phyloP scores from a whole-genome alignment of 176 grass and related monocot genomes.

The Sorghum bicolor region Sorghum_bicolor_NCBIv3 NC_012871.2:70237001-70237500 shows the following conservation, averaged over 20 bases:
- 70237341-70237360: neutral
- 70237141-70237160: too few species aligned
- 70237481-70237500: too few species aligned
- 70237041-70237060: too few species aligned
- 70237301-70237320: neutral
- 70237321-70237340: neutral
- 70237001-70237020: neutral
- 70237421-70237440: too few species aligned
- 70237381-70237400: too few species aligned
- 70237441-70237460: too few species aligned
- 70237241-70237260: neutral
- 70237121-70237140: neutral
- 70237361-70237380: neutral
- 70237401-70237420: too few species aligned
- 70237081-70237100: too few species aligned
- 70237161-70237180: neutral
- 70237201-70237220: neutral
- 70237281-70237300: slow-evolving; percentile 25
- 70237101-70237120: neutral
- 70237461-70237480: too few species aligned
- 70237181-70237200: neutral
- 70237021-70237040: neutral
- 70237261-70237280: neutral
- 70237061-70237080: neutral
- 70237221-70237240: neutral